Percentiles rank a stretch among this genome's conserved stretches.
These are phyloP conservation scores for Clonostachys rosea DNA, from an alignment of 2,329 filamentous ascomycete genomes.

Conservation along the genomic window DNA sequence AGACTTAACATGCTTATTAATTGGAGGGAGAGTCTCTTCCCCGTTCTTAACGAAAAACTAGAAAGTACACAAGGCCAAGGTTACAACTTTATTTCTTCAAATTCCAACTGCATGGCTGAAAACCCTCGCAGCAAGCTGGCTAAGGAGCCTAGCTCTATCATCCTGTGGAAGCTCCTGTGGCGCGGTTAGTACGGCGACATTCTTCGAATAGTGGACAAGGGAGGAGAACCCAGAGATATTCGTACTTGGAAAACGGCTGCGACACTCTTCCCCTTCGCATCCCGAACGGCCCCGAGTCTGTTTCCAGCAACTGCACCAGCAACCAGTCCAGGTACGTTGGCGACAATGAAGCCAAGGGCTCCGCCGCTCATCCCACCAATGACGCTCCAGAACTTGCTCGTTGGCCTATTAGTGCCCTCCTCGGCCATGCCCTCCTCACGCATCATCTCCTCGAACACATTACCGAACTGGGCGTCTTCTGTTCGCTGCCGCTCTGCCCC, in stretches of 20 bases:
- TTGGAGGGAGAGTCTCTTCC: no score
- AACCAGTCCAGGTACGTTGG: conserved; percentile 82
- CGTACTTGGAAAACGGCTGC: conserved; percentile 75
- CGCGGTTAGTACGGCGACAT: conserved; percentile 4
- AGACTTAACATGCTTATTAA: no score
- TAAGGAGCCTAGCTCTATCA: conserved; percentile 76
- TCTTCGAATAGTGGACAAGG: not conserved
- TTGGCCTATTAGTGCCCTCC: conserved; percentile 52
- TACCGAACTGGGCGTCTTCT: conserved; percentile 79
- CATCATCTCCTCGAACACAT: conserved; percentile 87
- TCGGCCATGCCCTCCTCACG: conserved; percentile 80
- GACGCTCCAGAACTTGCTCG: conserved; percentile 78
- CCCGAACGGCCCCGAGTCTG: conserved; percentile 80
- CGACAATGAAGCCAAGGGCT: conserved; percentile 90
- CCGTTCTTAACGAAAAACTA: no score
- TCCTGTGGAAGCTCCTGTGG: conserved; percentile 71
- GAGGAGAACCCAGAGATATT: conserved; percentile 1
- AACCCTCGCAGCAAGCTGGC: conserved; percentile 80
- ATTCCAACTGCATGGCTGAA: conserved; percentile 73
- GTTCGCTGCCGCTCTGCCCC: conserved; percentile 38
- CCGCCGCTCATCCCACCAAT: conserved; percentile 83
- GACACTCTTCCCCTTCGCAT: conserved; percentile 91
- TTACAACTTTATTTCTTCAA: conserved; percentile 11
- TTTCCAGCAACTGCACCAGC: conserved; percentile 93
- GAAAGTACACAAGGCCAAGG: not conserved